phyloP scores from a whole-genome alignment of 116 monocot species.

The Dioscorea cayenensis region DNA sequence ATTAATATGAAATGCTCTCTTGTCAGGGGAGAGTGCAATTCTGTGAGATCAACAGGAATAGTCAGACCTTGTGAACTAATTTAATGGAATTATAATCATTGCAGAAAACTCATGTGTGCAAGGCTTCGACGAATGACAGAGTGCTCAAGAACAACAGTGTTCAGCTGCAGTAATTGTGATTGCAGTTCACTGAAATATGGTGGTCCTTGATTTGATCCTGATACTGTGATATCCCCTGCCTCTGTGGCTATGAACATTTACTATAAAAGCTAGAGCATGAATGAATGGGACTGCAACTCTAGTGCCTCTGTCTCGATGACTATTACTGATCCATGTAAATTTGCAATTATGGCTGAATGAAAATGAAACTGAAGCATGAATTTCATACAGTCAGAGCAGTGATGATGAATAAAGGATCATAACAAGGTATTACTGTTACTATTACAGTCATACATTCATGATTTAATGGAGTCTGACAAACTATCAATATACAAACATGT shows the following conservation, averaged over 20 bases:
- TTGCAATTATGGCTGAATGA: background rate
- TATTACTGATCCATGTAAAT: background rate
- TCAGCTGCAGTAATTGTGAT: conserved; percentile 3
- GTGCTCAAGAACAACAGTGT: conserved; percentile 3
- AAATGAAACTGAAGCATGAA: background rate
- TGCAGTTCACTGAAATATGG: background rate
- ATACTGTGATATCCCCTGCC: background rate
- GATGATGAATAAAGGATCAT: background rate
- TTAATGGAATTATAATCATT: background rate
- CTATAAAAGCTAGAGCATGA: background rate
- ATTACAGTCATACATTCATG: no score
- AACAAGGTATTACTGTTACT: background rate
- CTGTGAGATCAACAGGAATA: background rate
- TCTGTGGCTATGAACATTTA: background rate
- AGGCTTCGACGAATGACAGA: background rate
- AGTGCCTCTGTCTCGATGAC: background rate
- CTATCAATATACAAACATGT: no score
- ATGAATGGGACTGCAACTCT: background rate
- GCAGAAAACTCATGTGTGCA: conserved; percentile 15
- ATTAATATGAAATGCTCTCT: background rate
- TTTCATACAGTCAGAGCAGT: background rate
- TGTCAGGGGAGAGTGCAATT: background rate
- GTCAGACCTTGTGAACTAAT: no score
- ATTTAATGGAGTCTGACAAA: no score
- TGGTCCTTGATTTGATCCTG: conserved; percentile 11